Percentiles rank a stretch among this genome's conserved stretches.
Conservation (phyloP, 2,329 filamentous ascomycete species). For the Diaporthe citri region DNA sequence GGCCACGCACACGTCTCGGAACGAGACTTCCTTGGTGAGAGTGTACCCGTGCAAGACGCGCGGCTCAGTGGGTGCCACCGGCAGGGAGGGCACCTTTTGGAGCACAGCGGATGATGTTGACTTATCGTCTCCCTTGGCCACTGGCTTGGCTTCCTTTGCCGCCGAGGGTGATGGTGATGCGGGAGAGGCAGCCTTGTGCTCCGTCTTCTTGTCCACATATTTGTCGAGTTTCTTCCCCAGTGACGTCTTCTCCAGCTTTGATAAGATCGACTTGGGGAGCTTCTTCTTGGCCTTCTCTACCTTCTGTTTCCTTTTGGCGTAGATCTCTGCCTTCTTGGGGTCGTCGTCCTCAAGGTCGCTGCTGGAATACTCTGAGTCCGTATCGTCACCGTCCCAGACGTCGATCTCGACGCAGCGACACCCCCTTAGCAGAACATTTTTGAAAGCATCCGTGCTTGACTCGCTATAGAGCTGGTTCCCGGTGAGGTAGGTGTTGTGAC, state of each 20-base stretch:
- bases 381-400: constrained; percentile 90
- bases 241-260: constrained; percentile 62
- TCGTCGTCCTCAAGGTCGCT: constrained; percentile 62
- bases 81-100: constrained; percentile 40
- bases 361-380: constrained; percentile 72
- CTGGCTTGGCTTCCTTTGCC: not conserved
- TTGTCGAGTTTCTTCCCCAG: constrained; percentile 58
- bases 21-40: constrained; percentile 87
- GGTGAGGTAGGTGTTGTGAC: constrained; percentile 93
- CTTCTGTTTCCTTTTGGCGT: constrained; percentile 69
- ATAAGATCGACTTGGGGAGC: constrained; percentile 57
- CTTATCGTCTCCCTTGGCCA: constrained; percentile 15
- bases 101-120: constrained; percentile 30
- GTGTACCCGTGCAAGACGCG: constrained; percentile 90
- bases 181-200: constrained; percentile 30
- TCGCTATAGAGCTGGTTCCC: constrained; percentile 89
- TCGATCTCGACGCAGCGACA: constrained; percentile 95
- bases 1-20: constrained; percentile 85
- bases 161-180: constrained; percentile 15
- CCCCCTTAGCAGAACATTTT: constrained; percentile 83
- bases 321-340: constrained; percentile 66
- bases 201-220: constrained; percentile 48
- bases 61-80: constrained; percentile 69
- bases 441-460: constrained; percentile 90
- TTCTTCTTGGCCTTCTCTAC: constrained; percentile 75